Percentiles rank a stretch among this genome's conserved stretches.
phyloP scores from a whole-genome alignment of 352 stramenopile genomes.

The Globisporangium megalacanthum region DNA sequence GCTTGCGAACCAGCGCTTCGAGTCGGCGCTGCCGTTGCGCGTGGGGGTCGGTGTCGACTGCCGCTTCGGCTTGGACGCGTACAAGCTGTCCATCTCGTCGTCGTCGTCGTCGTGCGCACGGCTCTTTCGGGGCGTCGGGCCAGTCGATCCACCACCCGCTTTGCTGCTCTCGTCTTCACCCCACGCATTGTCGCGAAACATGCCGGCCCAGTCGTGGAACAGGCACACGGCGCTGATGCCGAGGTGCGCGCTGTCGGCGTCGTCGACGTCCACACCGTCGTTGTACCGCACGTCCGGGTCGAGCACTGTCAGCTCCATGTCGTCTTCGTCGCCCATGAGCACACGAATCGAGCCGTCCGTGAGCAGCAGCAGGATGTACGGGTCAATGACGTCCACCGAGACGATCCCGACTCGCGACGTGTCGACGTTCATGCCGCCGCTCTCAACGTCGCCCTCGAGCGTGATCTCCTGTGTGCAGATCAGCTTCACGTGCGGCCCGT shows the following conservation, averaged over 20 bases:
- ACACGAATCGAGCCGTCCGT: conserved; percentile 77
- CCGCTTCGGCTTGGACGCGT: conserved; percentile 37
- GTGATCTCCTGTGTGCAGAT: conserved; percentile 84
- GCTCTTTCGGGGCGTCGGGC: conserved; percentile 15
- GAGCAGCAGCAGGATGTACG: conserved; percentile 76
- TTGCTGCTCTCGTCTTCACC: conserved; percentile 33
- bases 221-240: conserved; percentile 65
- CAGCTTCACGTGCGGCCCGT: conserved; percentile 55
- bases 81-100: conserved; percentile 70
- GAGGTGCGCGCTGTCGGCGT: conserved; percentile 17
- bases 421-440: conserved; percentile 80
- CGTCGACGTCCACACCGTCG: conserved; percentile 31
- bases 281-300: conserved; percentile 63
- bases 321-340: conserved; percentile 76
- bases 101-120: conserved; percentile 37
- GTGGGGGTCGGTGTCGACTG: conserved; percentile 7
- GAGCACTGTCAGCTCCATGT: conserved; percentile 78
- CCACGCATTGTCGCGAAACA: conserved; percentile 67
- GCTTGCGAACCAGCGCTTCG: conserved; percentile 20
- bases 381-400: conserved; percentile 78
- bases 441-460: conserved; percentile 73
- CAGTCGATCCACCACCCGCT: conserved; percentile 11
- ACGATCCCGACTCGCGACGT: conserved; percentile 67
- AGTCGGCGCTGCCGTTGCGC: conserved; percentile 13
- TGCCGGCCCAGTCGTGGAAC: conserved; percentile 81